phyloP scores from a whole-genome alignment of 78 protist species.

The Isochrysis galbana region DNA sequence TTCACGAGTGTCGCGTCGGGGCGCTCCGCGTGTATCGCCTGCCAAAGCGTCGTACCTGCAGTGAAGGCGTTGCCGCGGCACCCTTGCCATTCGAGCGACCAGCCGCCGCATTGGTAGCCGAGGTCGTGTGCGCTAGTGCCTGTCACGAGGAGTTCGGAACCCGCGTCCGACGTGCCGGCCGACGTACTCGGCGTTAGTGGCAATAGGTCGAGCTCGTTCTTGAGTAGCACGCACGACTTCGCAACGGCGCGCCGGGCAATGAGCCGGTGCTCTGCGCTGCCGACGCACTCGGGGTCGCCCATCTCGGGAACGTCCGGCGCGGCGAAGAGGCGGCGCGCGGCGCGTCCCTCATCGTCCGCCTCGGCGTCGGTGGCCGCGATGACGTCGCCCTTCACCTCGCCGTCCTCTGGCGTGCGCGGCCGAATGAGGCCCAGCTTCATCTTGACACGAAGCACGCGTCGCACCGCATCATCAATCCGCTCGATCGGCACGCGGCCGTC shows the following conservation, averaged over 20 bases:
- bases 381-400: neutral
- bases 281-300: neutral
- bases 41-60: neutral
- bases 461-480: neutral
- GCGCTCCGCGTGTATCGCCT: neutral
- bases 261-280: conserved; percentile 7
- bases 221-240: neutral
- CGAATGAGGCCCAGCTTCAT: neutral
- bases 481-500: neutral
- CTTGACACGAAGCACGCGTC: neutral
- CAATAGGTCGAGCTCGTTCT: neutral
- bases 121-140: neutral
- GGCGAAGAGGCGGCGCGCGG: neutral
- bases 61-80: neutral
- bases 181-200: neutral
- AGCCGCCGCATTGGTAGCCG: conserved; percentile 16
- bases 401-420: neutral
- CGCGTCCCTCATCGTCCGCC: neutral
- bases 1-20: neutral
- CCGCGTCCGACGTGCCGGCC: neutral
- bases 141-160: neutral
- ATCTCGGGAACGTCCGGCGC: neutral
- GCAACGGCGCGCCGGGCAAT: neutral
- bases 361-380: neutral
- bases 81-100: neutral